Base-by-base conservation (phyloP, 139 green algal genomes). In the Auxenochlorella pyrenoidosa region DNA sequence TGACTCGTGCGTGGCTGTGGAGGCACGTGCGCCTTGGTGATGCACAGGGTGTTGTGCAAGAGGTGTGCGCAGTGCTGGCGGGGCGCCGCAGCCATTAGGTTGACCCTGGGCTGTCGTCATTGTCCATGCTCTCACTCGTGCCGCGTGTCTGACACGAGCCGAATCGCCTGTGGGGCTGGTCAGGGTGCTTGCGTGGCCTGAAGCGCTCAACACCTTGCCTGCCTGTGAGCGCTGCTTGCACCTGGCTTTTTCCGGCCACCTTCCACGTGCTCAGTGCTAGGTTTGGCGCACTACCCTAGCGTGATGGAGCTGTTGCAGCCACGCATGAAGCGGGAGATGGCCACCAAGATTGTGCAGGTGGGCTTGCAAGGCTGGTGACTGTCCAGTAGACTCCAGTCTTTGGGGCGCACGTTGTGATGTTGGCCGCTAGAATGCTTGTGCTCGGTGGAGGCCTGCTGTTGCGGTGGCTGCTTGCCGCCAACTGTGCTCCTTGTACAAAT, bases 281-380 rank as follows among this genome's bases (percentile, higher is more conserved):
- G 91, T 26, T 89, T 99, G 75, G 51, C 87, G 41, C 86, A 94
- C 86, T 99, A 97, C 93, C 94, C 95, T 0, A 60, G 76, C 36
- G 87, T 99, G 41, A 96, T 99, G 92, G 89, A 82, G 41, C 91
- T 98, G 81, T 92, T 99, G 84, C 84, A 91, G 15, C 90, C 92
- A 16, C 84, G 75, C 44, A 82, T 89, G 58, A 51, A 75, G 78
- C 87, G 89, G 88, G 94, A 97, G 65, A 94, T 99, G 93, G 96
- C 96, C 0, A 87, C 95, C 58, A 89, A 92, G 40, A 95, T 98
- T 76, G 91, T 95, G 54, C 83, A 92, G n/a, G 86, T 81, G 59
- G 13, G 71, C 22, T 1, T 32, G 36, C 68, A 75, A 8, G 34
- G 32, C 30, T 18, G 66, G 0, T 41, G 66, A 6, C 63, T 71